Evolutionary conservation across 1,139 yeast genomes (phyloP).

Genomic region (Yamadazyma atmosphaerica): DNA sequence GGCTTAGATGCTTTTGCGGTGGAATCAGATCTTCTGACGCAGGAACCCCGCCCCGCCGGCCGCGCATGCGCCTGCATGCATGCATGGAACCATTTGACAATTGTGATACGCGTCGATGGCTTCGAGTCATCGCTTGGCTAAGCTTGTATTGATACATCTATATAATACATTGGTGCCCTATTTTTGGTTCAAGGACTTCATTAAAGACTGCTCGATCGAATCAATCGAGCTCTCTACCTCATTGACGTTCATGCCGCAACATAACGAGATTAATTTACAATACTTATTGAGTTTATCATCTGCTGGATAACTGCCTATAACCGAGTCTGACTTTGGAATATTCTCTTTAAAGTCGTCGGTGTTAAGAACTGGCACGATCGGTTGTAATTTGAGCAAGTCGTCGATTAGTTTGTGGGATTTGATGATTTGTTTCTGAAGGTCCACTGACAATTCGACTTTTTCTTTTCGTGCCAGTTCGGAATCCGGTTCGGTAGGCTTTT

Average conservation of each 20-base stretch:
- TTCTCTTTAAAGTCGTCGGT: slow-evolving; percentile 19
- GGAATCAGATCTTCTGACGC: too few relatives aligned
- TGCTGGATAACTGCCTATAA: slow-evolving; percentile 28
- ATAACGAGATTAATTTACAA: slow-evolving; percentile 42
- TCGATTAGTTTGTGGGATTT: slow-evolving; percentile 20
- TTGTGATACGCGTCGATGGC: too few relatives aligned
- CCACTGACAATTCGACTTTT: slow-evolving; percentile 20
- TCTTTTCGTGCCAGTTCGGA: slow-evolving; percentile 13
- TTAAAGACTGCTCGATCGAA: slow-evolving; percentile 41
- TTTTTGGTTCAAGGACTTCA: slow-evolving; percentile 14
- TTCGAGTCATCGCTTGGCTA: too few relatives aligned
- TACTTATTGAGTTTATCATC: slow-evolving; percentile 43
- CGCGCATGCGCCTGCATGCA: too few relatives aligned
- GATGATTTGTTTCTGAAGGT: slow-evolving; percentile 25
- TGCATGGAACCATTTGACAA: too few relatives aligned
- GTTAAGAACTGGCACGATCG: slow-evolving; percentile 24
- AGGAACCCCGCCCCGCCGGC: too few relatives aligned
- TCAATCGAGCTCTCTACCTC: slow-evolving; percentile 47
- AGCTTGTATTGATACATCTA: not conserved
- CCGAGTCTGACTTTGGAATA: slow-evolving; percentile 5
- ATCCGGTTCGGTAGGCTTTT: too few relatives aligned
- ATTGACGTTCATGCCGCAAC: slow-evolving; percentile 45
- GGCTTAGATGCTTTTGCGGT: too few relatives aligned
- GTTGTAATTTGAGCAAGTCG: slow-evolving; percentile 19
- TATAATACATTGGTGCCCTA: slow-evolving; percentile 9